Conservation (phyloP, 2,329 filamentous ascomycete species). For the Stemphylium lycopersici region DNA sequence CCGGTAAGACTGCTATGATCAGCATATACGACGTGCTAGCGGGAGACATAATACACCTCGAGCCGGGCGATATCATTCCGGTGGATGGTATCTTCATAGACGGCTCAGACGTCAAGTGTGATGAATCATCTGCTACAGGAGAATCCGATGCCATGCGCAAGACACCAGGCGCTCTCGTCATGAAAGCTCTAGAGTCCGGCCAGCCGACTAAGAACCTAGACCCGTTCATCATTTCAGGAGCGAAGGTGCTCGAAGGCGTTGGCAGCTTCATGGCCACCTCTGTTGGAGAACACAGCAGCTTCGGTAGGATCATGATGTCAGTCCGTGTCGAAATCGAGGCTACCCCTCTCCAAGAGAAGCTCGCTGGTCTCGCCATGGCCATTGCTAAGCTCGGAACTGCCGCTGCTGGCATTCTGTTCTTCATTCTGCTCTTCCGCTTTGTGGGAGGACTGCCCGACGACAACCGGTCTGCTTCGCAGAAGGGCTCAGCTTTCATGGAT, state of each 20-base stretch:
- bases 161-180: conserved; percentile 64
- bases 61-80: conserved; percentile 71
- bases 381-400: conserved; percentile 59
- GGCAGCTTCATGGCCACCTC: conserved; percentile 63
- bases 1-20: conserved; percentile 68
- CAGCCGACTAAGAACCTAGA: conserved; percentile 60
- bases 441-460: conserved; percentile 40
- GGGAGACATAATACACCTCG: conserved; percentile 72
- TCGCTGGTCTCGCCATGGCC: conserved; percentile 57
- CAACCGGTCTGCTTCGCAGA: conserved; percentile 30
- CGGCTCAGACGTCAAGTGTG: conserved; percentile 70
- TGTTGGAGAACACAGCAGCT: conserved; percentile 61
- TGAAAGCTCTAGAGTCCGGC: conserved; percentile 60
- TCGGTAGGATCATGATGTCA: conserved; percentile 63
- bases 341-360: conserved; percentile 62
- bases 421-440: conserved; percentile 50
- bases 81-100: conserved; percentile 73
- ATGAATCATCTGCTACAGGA: conserved; percentile 75
- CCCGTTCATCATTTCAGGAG: conserved; percentile 68
- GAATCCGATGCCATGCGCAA: conserved; percentile 76
- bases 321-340: conserved; percentile 60
- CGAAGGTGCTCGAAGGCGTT: conserved; percentile 59
- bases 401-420: conserved; percentile 48
- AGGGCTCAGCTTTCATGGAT: conserved; percentile 48
- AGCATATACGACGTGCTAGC: conserved; percentile 65